A percentile compares a stretch with the other conserved stretches of the same genome.
These are phyloP conservation scores for Hibiscus trionum DNA, from an alignment of 345 rosid species.

Conservation along the genomic window DNA sequence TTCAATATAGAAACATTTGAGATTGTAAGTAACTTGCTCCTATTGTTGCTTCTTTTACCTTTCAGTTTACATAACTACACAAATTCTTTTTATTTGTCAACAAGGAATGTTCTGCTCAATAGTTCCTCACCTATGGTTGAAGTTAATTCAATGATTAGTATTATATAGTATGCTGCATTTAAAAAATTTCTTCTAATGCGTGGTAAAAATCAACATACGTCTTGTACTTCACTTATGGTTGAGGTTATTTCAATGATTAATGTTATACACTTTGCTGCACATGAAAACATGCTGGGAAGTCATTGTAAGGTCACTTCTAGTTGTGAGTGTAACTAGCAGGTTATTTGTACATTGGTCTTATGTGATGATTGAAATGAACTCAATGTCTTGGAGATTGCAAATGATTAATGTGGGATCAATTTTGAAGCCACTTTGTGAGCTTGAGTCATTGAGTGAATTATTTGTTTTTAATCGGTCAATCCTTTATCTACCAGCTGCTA, in stretches of 20 bases:
- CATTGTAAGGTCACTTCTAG: background rate
- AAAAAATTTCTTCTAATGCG: too few species aligned
- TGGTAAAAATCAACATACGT: too few species aligned
- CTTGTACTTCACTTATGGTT: background rate
- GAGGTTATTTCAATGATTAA: background rate
- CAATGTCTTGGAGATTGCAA: background rate
- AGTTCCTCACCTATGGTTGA: too few species aligned
- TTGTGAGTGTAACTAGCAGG: background rate
- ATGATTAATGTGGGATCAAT: background rate
- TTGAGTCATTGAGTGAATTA: background rate
- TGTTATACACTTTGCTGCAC: background rate
- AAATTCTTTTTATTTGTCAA: too few species aligned
- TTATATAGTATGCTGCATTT: too few species aligned
- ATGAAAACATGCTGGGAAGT: background rate
- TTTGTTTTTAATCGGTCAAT: background rate
- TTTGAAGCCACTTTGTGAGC: background rate
- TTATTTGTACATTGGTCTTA: background rate
- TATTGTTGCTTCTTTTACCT: constrained; percentile 4
- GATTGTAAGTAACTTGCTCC: constrained; percentile 40
- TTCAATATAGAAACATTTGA: constrained; percentile 63
- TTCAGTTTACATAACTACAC: background rate
- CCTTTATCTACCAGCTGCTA: background rate
- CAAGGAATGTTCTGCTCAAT: too few species aligned
- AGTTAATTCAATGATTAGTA: too few species aligned
- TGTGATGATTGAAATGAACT: background rate